Base-by-base conservation (phyloP, 345 rosid genomes). In the Leavenworthia alabamica region DNA sequence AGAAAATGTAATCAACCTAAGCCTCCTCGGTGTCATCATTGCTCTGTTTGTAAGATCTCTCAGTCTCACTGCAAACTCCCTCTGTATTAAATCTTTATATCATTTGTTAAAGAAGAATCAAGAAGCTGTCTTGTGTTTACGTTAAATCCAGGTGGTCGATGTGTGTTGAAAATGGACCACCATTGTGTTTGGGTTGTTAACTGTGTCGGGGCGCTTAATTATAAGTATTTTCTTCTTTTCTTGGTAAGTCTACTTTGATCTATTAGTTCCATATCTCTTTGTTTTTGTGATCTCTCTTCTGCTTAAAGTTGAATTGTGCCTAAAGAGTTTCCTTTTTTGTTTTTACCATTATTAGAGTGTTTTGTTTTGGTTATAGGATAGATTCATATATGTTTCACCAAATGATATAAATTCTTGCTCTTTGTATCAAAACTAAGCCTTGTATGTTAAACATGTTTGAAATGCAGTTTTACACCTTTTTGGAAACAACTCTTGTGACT, bases 121-220 rank as follows among this genome's bases (percentile, higher is more conserved):
- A n/a, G n/a, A n/a, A n/a, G n/a, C n/a, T n/a, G n/a, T n/a, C n/a
- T n/a, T n/a, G n/a, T n/a, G n/a, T n/a, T n/a, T n/a, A n/a, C n/a
- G n/a, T 73, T 70, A 26, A 11, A 64, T 71, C 61, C 68, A 94
- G 99, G 99, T 73, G 97, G 93, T 14, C 79, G 93, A 42, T 94
- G 99, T 67, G 84, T 90, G 32, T 81, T 94, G 53, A 94, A 94
- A 82, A 94, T 94, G 99, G 99, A 94, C 57, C 99, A 94, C 65
- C 99, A 94, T 71, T 94, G 99, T 42, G 97, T 94, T 15, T 94
- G 99, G 99, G 99, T 94, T 78, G 99, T 94, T 35, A 94, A 90
- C 66, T 94, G 99, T 73, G 99, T 94, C 41, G 99, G 99, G 42
- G 97, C 97, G 16, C 70, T 83, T 40, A 94, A 94, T 70, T 94